Evolutionary conservation across 441 rosid genomes (phyloP), one percentile per base, ranked within the genome.

Genomic region (Mallotus repandus): DNA sequence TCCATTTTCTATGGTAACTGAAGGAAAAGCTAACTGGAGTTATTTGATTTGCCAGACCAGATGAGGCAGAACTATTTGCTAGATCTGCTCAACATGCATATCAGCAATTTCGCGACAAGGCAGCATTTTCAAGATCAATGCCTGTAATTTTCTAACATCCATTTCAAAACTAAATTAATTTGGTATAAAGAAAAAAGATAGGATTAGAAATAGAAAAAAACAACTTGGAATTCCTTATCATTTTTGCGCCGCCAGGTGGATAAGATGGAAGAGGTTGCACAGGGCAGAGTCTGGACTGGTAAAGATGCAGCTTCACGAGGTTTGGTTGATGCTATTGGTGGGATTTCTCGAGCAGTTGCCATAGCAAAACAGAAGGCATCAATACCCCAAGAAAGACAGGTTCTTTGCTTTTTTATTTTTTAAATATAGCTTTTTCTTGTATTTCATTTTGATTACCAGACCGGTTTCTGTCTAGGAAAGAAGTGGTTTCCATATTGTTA

Each of bases 231-330:
- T 74, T 22, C 9, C 19, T 71, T 32, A 35, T 59, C 55, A 32
- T 19, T n/a, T 4, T 46, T 80, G 48, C 72, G 41, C 59, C 59
- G 55, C n/a, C 80, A 95, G 99, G 90, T 89, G 62, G 89, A 93
- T 63, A 81, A 87, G 82, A 93, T 95, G 98, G 99, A 95, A 84
- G 92, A 88, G 84, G 86, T 91, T 76, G 98, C 99, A 75, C 99
- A 95, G 80, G 99, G 99, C 38, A 89, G 99, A 87, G 99, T 92
- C 64, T 95, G 99, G 99, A 88, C 97, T n/a, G 98, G 99, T 74
- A 84, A 83, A 57, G 97, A 91, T 84, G 99, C 96, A 53, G 89
- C 88, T 81, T 88, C 92, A 50, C 86, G 74, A 71, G 96, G 99
- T 81, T 77, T 95, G 58, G 91, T 95, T 15, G 99, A 95, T 87